phyloP scores from a whole-genome alignment of 768 basidiomycete species.

The Lanmaoa rubissima region DNA sequence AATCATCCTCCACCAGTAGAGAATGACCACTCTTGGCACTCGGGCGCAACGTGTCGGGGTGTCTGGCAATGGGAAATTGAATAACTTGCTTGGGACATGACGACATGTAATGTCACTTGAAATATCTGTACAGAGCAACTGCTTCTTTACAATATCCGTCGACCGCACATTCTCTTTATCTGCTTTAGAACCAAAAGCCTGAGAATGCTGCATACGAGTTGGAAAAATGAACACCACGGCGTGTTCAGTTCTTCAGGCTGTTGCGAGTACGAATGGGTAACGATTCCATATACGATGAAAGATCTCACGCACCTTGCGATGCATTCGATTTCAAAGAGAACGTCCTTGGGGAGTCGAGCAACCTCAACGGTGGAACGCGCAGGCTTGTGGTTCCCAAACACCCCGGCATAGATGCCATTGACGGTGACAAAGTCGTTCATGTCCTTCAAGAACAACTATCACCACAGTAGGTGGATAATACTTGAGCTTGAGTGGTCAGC shows the following conservation, averaged over 20 bases:
- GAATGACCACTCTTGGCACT: neutral
- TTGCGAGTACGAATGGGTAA: neutral
- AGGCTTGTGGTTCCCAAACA: conserved; percentile 91
- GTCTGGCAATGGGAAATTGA: neutral
- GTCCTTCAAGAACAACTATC: conserved; percentile 84
- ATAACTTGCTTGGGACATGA: neutral
- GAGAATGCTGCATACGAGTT: neutral
- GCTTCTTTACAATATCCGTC: neutral
- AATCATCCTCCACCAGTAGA: neutral
- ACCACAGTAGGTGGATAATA: too few species aligned
- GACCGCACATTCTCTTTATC: neutral
- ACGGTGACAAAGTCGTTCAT: conserved; percentile 89
- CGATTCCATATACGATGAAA: neutral
- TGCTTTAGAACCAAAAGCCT: neutral
- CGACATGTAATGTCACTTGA: conserved; percentile 1
- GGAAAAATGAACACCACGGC: neutral
- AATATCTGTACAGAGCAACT: neutral
- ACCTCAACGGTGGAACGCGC: conserved; percentile 93
- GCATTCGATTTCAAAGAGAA: conserved; percentile 89
- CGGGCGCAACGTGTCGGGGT: neutral
- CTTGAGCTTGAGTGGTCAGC: neutral
- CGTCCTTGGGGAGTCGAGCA: conserved; percentile 83
- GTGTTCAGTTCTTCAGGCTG: conserved; percentile 22
- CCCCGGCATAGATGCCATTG: conserved; percentile 77
- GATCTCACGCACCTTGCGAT: conserved; percentile 62